phyloP scores from a whole-genome alignment of 208 protist genomes.

The Leishmania mexicana region DNA sequence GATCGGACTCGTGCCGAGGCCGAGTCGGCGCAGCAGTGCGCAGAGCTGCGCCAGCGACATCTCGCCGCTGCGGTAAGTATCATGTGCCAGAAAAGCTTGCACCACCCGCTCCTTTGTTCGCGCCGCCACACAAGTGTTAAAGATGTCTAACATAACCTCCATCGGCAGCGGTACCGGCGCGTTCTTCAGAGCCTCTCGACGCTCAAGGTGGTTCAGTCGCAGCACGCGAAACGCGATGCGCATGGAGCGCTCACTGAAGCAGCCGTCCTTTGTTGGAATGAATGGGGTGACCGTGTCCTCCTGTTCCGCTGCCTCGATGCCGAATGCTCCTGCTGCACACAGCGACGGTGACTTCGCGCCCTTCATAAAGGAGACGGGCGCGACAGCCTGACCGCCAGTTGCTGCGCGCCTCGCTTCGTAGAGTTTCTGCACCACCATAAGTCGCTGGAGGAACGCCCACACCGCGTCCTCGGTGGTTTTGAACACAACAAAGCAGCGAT shows the following conservation, averaged over 20 bases:
- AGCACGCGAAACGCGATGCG: slow-evolving; percentile 48
- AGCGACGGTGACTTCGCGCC: neutral
- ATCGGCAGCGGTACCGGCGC: slow-evolving; percentile 34
- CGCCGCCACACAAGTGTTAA: slow-evolving; percentile 42
- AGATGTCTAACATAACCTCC: slow-evolving; percentile 33
- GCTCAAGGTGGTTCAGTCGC: slow-evolving; percentile 41
- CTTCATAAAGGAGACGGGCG: neutral
- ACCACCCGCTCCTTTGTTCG: slow-evolving; percentile 45
- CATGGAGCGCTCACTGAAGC: slow-evolving; percentile 47
- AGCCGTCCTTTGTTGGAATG: slow-evolving; percentile 35
- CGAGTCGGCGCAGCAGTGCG: slow-evolving; percentile 49
- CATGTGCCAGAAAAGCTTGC: slow-evolving; percentile 58
- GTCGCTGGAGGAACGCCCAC: slow-evolving; percentile 45
- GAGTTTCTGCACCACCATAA: slow-evolving; percentile 44
- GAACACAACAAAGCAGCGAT: slow-evolving; percentile 42
- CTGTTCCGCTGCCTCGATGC: neutral
- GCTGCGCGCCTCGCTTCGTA: slow-evolving; percentile 26
- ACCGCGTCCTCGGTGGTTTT: slow-evolving; percentile 49
- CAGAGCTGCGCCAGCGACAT: slow-evolving; percentile 47
- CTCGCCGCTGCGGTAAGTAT: slow-evolving; percentile 65
- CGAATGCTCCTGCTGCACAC: no score
- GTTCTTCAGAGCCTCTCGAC: slow-evolving; percentile 34
- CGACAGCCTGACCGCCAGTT: neutral
- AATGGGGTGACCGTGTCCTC: slow-evolving; percentile 2
- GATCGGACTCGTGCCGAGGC: slow-evolving; percentile 50